These are phyloP conservation scores for Dactylellina cionopaga DNA, from an alignment of 2,329 filamentous ascomycete genomes.

Conservation along the genomic window DNA sequence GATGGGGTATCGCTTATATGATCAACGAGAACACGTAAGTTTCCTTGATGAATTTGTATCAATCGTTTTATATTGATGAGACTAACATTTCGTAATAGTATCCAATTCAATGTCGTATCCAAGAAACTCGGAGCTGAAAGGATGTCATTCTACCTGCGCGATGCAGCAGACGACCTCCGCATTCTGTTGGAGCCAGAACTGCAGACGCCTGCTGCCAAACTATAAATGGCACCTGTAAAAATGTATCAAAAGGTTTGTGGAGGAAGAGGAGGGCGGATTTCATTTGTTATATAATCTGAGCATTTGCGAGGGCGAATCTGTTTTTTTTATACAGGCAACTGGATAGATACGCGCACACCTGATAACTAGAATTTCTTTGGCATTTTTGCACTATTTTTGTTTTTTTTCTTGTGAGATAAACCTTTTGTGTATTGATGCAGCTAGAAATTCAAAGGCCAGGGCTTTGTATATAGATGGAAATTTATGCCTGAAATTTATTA, in stretches of 20 bases:
- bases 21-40: constrained; percentile 94
- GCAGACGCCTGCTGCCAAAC: constrained; percentile 83
- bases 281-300: constrained; percentile 17
- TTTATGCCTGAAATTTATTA: not conserved
- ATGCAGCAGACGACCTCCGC: constrained; percentile 88
- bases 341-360: constrained; percentile 36
- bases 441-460: too few species aligned
- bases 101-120: constrained; percentile 98
- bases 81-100: constrained; percentile 65
- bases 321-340: constrained; percentile 14
- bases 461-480: constrained; percentile 30
- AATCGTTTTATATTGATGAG: not conserved
- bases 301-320: constrained; percentile 48
- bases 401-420: not conserved
- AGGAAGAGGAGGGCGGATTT: not conserved
- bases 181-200: constrained; percentile 84
- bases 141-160: constrained; percentile 96
- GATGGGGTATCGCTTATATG: constrained; percentile 99
- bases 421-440: not conserved
- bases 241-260: constrained; percentile 16
- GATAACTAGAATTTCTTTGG: constrained; percentile 41
- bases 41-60: not conserved
- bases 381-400: not conserved
- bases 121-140: constrained; percentile 89
- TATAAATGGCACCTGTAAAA: constrained; percentile 66